phyloP scores from a whole-genome alignment of 169 alveolate genomes.

The Theileria annulata region DNA sequence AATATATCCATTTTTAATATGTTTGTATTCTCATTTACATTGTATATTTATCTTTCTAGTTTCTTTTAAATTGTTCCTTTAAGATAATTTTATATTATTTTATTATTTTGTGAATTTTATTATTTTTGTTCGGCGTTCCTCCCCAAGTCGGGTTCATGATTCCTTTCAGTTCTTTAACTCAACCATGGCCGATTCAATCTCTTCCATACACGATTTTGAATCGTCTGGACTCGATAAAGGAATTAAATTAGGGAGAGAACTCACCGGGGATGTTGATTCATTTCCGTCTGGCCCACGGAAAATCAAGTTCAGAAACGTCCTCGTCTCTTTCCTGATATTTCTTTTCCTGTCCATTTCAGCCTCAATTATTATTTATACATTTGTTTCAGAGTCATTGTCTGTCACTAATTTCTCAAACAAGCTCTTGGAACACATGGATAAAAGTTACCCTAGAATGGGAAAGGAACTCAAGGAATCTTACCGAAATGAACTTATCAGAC shows the following conservation, averaged over 20 bases:
- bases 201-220: slow-evolving; percentile 8
- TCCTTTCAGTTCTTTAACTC: not conserved
- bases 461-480: slow-evolving; percentile 7
- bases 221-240: slow-evolving; percentile 5
- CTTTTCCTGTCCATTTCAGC: not conserved
- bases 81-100: too few species aligned
- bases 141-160: slow-evolving; percentile 6
- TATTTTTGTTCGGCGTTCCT: not conserved
- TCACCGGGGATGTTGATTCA: not conserved
- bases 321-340: slow-evolving; percentile 7
- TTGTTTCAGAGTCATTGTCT: not conserved
- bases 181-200: not conserved
- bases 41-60: too few species aligned
- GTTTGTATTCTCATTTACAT: slow-evolving; percentile 3
- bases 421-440: slow-evolving; percentile 6
- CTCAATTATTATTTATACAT: not conserved
- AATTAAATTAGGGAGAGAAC: not conserved
- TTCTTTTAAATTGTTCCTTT: not conserved
- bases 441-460: not conserved
- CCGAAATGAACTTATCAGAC: slow-evolving; percentile 16
- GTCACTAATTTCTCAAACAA: not conserved
- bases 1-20: slow-evolving; percentile 15
- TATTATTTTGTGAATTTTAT: too few species aligned
- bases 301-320: not conserved
- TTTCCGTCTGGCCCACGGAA: not conserved